Conservation (phyloP, 179 eudicot genomes). For the Kewa caespitosa region DNA sequence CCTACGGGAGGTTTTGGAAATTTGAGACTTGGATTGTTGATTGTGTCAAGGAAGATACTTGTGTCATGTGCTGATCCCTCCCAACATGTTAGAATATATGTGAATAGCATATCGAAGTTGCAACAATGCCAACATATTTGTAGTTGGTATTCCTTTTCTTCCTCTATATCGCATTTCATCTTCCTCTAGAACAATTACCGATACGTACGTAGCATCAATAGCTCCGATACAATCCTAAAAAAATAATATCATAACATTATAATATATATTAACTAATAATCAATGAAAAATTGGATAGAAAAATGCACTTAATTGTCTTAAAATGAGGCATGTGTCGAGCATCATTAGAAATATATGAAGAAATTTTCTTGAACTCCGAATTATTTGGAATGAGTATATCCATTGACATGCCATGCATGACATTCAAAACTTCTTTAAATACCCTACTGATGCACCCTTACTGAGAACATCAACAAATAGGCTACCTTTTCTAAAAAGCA, state of each 20-base stretch:
- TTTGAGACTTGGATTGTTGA: not conserved
- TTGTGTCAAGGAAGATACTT: conserved; percentile 1
- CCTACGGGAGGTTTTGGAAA: conserved; percentile 14
- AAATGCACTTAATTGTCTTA: not conserved
- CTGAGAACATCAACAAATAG: not conserved
- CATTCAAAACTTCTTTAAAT: conserved; percentile 18
- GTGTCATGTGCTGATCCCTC: conserved; percentile 27
- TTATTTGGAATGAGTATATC: conserved; percentile 14
- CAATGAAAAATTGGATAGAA: not conserved
- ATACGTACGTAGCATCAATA: conserved; percentile 18
- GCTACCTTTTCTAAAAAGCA: not conserved
- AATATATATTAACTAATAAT: not conserved
- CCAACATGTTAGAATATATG: conserved; percentile 21
- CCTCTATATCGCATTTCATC: conserved; percentile 20
- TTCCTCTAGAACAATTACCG: not conserved
- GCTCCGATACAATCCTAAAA: conserved; percentile 21
- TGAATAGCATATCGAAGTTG: conserved; percentile 26
- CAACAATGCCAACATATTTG: conserved; percentile 5
- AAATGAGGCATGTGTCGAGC: conserved; percentile 17
- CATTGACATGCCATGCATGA: not conserved
- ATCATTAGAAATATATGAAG: not conserved
- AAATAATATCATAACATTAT: not conserved
- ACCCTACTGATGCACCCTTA: conserved; percentile 10
- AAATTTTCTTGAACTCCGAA: conserved; percentile 5
- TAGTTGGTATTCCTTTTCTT: conserved; percentile 12